Percentiles rank a stretch among this genome's conserved stretches.
phyloP scores from a whole-genome alignment of 202 grass and related monocot genomes.

The Tripidium arundinaceum region DNA sequence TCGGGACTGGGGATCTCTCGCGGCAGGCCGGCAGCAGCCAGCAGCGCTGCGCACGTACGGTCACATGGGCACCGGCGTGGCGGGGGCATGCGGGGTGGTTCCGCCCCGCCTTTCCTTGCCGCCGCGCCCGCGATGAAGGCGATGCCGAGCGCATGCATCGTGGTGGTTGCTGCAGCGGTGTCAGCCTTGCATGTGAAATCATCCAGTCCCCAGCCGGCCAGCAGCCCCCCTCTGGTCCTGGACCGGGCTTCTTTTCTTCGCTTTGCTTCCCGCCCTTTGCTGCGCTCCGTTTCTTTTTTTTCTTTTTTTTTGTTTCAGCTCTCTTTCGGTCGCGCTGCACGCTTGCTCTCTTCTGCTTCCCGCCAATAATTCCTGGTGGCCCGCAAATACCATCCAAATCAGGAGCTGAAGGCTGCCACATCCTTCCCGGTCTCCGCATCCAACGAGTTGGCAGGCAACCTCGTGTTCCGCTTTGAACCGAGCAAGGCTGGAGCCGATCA shows the following conservation, averaged over 20 bases:
- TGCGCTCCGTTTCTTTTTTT: neutral
- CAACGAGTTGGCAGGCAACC: neutral
- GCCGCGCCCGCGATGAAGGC: neutral
- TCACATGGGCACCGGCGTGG: conserved; percentile 24
- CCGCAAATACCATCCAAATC: neutral
- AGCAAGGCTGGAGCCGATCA: no score
- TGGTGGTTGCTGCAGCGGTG: conserved; percentile 30
- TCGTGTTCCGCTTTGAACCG: no score
- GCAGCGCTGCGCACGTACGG: neutral
- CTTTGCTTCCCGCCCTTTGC: neutral
- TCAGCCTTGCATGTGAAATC: conserved; percentile 38
- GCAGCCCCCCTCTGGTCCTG: neutral
- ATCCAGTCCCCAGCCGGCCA: neutral
- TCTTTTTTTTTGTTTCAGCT: no score
- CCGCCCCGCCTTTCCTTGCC: neutral
- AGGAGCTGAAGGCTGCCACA: neutral
- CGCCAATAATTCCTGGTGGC: conserved; percentile 1
- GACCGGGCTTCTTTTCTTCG: neutral
- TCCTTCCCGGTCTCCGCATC: neutral
- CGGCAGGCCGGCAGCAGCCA: neutral
- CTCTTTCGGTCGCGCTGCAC: no score
- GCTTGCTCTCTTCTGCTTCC: neutral
- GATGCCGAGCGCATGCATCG: conserved; percentile 9
- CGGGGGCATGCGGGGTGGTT: neutral
- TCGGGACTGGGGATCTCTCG: neutral